Evolutionary conservation across 2,329 filamentous ascomycete species (phyloP).

Genomic region (Cladosporium sp.): DNA sequence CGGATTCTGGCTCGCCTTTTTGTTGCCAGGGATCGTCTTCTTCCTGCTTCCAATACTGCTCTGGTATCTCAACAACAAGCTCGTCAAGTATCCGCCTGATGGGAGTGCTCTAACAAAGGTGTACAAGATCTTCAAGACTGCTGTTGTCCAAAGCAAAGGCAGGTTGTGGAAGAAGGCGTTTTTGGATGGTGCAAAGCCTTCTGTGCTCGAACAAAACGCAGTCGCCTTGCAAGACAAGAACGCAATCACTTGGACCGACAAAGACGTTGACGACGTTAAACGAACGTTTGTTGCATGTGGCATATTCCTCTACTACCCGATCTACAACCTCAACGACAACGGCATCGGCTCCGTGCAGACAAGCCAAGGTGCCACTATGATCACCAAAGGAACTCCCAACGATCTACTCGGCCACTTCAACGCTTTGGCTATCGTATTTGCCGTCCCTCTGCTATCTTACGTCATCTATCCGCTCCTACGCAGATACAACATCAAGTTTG

Average conservation of each 20-base stretch:
- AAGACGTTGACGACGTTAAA: slow-evolving; percentile 68
- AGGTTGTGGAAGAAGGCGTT: slow-evolving; percentile 28
- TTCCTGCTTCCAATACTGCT: slow-evolving; percentile 42
- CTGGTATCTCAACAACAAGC: slow-evolving; percentile 27
- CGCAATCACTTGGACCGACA: slow-evolving; percentile 59
- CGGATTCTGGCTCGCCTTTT: slow-evolving; percentile 66
- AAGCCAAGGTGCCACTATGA: slow-evolving; percentile 24
- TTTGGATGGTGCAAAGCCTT: slow-evolving; percentile 27
- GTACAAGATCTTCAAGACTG: slow-evolving; percentile 26
- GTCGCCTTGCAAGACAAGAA: not conserved
- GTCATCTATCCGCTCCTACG: slow-evolving; percentile 47
- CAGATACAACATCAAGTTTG: slow-evolving; percentile 40
- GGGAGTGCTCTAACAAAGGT: slow-evolving; percentile 27
- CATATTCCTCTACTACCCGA: slow-evolving; percentile 57
- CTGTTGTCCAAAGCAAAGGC: slow-evolving; percentile 28
- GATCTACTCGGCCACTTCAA: slow-evolving; percentile 46
- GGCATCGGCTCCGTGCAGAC: not conserved
- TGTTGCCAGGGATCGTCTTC: slow-evolving; percentile 63
- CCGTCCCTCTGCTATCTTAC: slow-evolving; percentile 45
- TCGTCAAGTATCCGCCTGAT: slow-evolving; percentile 28
- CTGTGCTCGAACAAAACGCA: slow-evolving; percentile 17
- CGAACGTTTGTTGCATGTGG: slow-evolving; percentile 49
- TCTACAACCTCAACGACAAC: slow-evolving; percentile 34
- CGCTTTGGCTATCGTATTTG: slow-evolving; percentile 45
- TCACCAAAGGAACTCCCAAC: slow-evolving; percentile 42